Base-by-base conservation (phyloP, 2,329 filamentous ascomycete genomes). In the Phialophora macrospora region DNA sequence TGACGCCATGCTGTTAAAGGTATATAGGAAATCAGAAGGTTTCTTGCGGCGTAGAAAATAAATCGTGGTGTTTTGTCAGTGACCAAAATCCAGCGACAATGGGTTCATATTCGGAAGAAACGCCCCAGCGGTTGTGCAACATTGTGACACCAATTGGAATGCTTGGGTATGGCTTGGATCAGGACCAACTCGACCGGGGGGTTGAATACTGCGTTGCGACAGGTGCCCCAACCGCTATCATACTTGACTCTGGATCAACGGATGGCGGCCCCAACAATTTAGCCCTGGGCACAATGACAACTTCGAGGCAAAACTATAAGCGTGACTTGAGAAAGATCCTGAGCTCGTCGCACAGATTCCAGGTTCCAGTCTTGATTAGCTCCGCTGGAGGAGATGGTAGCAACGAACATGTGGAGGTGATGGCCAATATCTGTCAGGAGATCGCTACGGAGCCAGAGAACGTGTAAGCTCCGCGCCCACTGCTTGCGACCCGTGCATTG, bases 341-440 rank as follows among this genome's bases (percentile, higher is more conserved):
- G 4, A 65, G 59, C 3, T 81, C 77, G 71, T 79, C 78, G 0
- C 75, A 73, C 26, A 77, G n/a, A 78, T 0, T 77, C 6, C 72
- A 73, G 1, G 72, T 80, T 0, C 84, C 84, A 56, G 64, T 74
- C 0, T 74, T 68, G 22, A 60, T 68, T 22, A n/a, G 75, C 3
- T 82, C 80, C 1, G 80, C 77, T 0, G 82, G 82, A 0, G 82
- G 82, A 0, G 80, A 81, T 66, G 83, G 82, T 0, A 77, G 74
- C 2, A 76, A 81, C 41, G 74, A 75, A 0, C 80, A 83, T 61
- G 80, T 83, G 0, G 62, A 73, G 24, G 72, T 75, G 8, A 77
- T 82, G 51, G 46, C 75, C 0, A 71, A 79, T 1, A 78, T 83
- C 3, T 75, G 82, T 0, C 49, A 73, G 2, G 75, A 77, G 12